These are phyloP conservation scores for Penicillium nucicola DNA, from an alignment of 495 filamentous ascomycete genomes.

Conservation along the genomic window DNA sequence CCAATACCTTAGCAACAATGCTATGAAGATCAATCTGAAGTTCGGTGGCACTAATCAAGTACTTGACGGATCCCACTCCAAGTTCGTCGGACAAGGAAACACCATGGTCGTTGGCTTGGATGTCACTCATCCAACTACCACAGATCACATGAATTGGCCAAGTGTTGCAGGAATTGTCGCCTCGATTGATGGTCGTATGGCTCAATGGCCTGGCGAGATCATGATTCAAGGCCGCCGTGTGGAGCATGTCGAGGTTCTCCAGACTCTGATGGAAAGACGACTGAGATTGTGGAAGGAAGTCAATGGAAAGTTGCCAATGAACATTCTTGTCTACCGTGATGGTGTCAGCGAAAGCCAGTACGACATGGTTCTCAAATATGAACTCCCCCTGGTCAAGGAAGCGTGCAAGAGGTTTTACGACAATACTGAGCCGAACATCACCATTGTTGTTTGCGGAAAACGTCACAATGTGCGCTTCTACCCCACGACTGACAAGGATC, in stretches of 20 bases:
- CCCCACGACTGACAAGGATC: constrained; percentile 51
- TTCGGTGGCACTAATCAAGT: constrained; percentile 71
- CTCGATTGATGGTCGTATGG: constrained; percentile 55
- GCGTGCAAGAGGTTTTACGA: constrained; percentile 55
- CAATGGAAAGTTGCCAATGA: constrained; percentile 56
- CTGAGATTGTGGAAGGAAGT: constrained; percentile 52
- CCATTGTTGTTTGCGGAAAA: constrained; percentile 60
- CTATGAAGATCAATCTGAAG: constrained; percentile 79
- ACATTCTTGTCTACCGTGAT: constrained; percentile 80
- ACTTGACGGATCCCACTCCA: constrained; percentile 42
- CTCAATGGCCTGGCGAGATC: constrained; percentile 66
- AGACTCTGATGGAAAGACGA: constrained; percentile 52
- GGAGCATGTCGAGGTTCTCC: constrained; percentile 58
- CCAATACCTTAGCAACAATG: constrained; percentile 70
- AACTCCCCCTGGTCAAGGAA: constrained; percentile 48
- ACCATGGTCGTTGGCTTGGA: constrained; percentile 85
- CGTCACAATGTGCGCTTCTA: constrained; percentile 90
- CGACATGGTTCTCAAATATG: constrained; percentile 45
- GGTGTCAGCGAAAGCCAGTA: constrained; percentile 85
- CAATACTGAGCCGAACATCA: constrained; percentile 37
- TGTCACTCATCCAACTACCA: constrained; percentile 79
- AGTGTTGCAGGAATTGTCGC: constrained; percentile 76
- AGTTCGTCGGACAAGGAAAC: constrained; percentile 49
- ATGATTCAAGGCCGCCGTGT: constrained; percentile 52
- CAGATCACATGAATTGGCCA: constrained; percentile 51